Evolutionary conservation across 148 eudicot genomes (phyloP), one percentile per base, ranked within the genome.

Genomic region (Rheum nobile): DNA sequence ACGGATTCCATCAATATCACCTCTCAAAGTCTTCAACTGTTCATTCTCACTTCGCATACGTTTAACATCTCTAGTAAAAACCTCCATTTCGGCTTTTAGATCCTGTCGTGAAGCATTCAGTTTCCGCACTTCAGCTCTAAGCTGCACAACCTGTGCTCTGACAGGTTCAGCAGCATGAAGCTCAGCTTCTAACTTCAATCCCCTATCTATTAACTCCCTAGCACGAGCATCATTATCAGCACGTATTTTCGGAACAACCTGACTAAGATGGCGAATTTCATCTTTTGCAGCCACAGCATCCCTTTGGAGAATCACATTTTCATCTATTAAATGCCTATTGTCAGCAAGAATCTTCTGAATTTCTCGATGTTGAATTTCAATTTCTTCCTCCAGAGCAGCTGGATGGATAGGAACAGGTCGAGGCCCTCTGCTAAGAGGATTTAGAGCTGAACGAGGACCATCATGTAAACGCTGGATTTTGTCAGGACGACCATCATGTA

Each of bases 121-220:
- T 77, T 89, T 87, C 81, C 88, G 85, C 50, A 86, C 83, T 77
- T 93, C 97, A 65, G 82, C 80, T 79, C 92, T 85, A 57, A 93
- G 79, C 43, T 84, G 91, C 65, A 79, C 52, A 48, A 89, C 88
- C 76, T 93, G 91, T 65, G 77, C 83, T 77, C 92, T 89, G 77
- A 86, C 70, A 79, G 92, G 90, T 76, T 89, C 96, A 72, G 82
- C 77, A 21, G 85, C 80, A 67, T 81, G 85, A 70, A 93, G 86
- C 80, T 91, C 92, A 79, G 87, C 88, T 80, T 93, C 97, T 55
- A 93, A 81, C 83, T 86, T 89, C 82, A 87, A 61, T 50, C 84
- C 81, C 71, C 89, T 88, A 42, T 91, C 92, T 72, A 88, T 72
- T 75, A 91, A 77, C 79, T 85, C 89, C 79, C 88, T 82, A 71